These are phyloP conservation scores for Aspergillus unguis DNA, from an alignment of 2,329 filamentous ascomycete genomes.

Conservation along the genomic window DNA sequence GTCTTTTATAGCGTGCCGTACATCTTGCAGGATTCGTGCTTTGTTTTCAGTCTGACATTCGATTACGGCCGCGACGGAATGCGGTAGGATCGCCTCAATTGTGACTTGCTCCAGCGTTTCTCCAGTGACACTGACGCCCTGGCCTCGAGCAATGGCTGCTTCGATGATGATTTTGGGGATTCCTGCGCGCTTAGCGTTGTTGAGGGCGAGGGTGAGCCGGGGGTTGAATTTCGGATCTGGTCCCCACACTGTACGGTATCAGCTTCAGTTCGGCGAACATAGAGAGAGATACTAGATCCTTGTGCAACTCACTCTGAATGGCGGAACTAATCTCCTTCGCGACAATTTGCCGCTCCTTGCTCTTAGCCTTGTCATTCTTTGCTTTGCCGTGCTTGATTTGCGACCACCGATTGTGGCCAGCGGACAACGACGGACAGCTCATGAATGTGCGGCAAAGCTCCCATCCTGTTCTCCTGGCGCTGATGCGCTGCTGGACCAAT, in stretches of 20 bases:
- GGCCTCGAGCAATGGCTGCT: slow-evolving; percentile 78
- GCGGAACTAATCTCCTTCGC: slow-evolving; percentile 70
- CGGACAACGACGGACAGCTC: slow-evolving; percentile 46
- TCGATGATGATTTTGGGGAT: slow-evolving; percentile 85
- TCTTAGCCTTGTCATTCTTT: slow-evolving; percentile 73
- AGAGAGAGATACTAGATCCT: not conserved
- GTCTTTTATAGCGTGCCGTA: slow-evolving; percentile 69
- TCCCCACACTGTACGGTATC: slow-evolving; percentile 61
- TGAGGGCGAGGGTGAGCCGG: slow-evolving; percentile 68
- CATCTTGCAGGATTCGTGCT: slow-evolving; percentile 66
- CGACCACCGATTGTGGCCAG: slow-evolving; percentile 90
- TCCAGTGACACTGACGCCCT: slow-evolving; percentile 74
- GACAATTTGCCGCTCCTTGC: slow-evolving; percentile 64
- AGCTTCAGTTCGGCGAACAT: slow-evolving; percentile 7
- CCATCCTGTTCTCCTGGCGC: slow-evolving; percentile 16
- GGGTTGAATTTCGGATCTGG: slow-evolving; percentile 71
- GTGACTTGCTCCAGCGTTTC: slow-evolving; percentile 71
- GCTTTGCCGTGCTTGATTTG: slow-evolving; percentile 96
- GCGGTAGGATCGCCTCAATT: slow-evolving; percentile 76
- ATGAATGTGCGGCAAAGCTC: slow-evolving; percentile 46
- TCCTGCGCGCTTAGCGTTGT: slow-evolving; percentile 76
- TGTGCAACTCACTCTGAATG: slow-evolving; percentile 62
- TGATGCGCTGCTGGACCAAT: slow-evolving; percentile 15
- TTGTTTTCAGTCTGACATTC: slow-evolving; percentile 85
- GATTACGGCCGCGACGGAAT: slow-evolving; percentile 70